phyloP scores from a whole-genome alignment of 1,284 basidiomycete genomes.

The Trichosporon sp. region DNA sequence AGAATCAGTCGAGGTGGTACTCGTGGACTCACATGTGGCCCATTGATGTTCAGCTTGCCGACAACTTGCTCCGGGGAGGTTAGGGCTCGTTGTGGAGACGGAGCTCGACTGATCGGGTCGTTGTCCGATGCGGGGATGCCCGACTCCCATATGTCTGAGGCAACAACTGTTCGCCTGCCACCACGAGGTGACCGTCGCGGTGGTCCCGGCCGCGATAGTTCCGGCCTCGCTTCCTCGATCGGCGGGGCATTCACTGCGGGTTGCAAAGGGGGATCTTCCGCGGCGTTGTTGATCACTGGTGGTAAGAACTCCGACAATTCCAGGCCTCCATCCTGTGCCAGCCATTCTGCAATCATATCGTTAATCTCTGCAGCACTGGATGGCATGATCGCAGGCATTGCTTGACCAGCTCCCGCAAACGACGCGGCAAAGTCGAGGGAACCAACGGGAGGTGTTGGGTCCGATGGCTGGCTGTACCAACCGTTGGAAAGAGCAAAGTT shows the following conservation, averaged over 20 bases:
- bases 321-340: slow-evolving; percentile 8
- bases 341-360: slow-evolving; percentile 8
- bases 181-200: background rate
- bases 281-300: too few relatives aligned
- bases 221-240: too few relatives aligned
- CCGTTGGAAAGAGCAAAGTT: background rate
- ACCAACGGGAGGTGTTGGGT: background rate
- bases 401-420: background rate
- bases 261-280: too few relatives aligned
- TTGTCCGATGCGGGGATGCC: background rate
- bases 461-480: background rate
- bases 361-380: slow-evolving; percentile 1
- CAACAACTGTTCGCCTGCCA: background rate
- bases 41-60: slow-evolving; percentile 4
- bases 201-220: too few relatives aligned
- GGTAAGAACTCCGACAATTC: background rate
- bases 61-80: slow-evolving; percentile 9
- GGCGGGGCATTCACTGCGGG: too few relatives aligned
- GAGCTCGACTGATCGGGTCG: slow-evolving; percentile 4
- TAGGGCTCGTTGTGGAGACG: slow-evolving; percentile 5
- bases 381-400: background rate
- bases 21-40: background rate
- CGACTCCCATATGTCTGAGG: slow-evolving; percentile 10
- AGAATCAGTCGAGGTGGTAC: background rate
- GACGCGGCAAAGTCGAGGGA: background rate